Evolutionary conservation across 306 rosid genomes (phyloP).

Genomic region (Cucumis hystrix): DNA sequence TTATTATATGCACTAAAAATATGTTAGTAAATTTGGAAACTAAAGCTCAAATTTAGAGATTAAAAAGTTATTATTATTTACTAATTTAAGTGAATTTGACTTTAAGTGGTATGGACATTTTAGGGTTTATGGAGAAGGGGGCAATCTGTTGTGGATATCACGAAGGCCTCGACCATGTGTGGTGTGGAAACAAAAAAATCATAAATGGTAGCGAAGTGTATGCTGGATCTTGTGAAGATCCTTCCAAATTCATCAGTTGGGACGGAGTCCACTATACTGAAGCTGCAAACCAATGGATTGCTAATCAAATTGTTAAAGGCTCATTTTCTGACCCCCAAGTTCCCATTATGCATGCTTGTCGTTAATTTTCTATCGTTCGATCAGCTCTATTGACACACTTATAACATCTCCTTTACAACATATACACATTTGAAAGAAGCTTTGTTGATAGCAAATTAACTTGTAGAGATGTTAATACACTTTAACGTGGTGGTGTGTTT

Average conservation of each 20-base stretch:
- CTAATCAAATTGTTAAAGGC: constrained; percentile 35
- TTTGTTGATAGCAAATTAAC: too few relatives aligned
- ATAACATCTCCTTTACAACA: background rate
- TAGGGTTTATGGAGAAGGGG: constrained; percentile 44
- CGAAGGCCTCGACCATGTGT: constrained; percentile 27
- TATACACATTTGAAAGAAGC: too few relatives aligned
- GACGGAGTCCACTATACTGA: constrained; percentile 85
- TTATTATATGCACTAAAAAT: too few relatives aligned
- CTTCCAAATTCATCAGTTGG: constrained; percentile 68
- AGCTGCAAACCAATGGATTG: constrained; percentile 68
- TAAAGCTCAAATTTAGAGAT: too few relatives aligned
- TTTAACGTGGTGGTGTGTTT: too few relatives aligned
- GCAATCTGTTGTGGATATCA: constrained; percentile 68
- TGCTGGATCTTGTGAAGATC: constrained; percentile 55
- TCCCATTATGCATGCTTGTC: constrained; percentile 42
- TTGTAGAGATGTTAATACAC: too few relatives aligned
- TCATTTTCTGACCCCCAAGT: constrained; percentile 47
- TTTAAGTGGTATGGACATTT: too few relatives aligned
- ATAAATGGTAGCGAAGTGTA: constrained; percentile 36
- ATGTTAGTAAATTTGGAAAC: too few relatives aligned
- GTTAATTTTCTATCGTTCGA: background rate
- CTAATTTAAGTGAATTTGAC: too few relatives aligned
- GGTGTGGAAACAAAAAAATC: constrained; percentile 40
- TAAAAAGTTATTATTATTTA: too few relatives aligned
- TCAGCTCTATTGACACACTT: background rate